phyloP scores from a whole-genome alignment of 805 yeast genomes.

The Hanseniaspora guilliermondii region DNA sequence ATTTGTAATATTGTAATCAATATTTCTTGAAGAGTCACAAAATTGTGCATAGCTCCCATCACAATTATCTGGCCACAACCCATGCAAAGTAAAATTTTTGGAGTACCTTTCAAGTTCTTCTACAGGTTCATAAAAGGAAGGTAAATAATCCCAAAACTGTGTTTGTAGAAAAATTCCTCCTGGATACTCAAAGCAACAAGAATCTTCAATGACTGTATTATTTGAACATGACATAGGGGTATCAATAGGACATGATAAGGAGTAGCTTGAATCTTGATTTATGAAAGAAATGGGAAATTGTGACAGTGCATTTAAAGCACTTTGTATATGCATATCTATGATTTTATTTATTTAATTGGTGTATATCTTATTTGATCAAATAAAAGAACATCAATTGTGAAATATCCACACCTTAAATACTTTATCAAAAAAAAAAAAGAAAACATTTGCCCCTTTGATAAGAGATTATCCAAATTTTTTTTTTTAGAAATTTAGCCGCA shows the following conservation, averaged over 20 bases:
- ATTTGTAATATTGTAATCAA: conserved; percentile 34
- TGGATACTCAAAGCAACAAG: conserved; percentile 77
- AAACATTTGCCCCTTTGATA: too few species aligned
- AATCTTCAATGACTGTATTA: conserved; percentile 39
- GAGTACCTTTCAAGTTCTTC: conserved; percentile 21
- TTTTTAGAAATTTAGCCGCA: too few species aligned
- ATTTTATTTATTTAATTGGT: background rate
- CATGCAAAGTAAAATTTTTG: conserved; percentile 67
- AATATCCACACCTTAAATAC: too few species aligned
- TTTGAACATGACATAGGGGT: conserved; percentile 52
- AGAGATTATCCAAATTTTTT: too few species aligned
- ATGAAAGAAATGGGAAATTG: background rate
- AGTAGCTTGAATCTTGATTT: background rate
- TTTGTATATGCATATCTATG: background rate
- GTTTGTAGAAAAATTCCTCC: conserved; percentile 76
- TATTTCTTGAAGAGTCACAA: conserved; percentile 52
- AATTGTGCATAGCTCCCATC: conserved; percentile 70
- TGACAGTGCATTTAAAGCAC: background rate
- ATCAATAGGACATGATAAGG: conserved; percentile 39
- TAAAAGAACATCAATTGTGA: too few species aligned
- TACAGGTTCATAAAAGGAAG: conserved; percentile 15
- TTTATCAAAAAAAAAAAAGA: too few species aligned
- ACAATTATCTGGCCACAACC: conserved; percentile 83
- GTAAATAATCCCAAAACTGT: conserved; percentile 78
- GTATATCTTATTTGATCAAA: too few species aligned